Evolutionary conservation across 140 eudicot genomes (phyloP).

Genomic region (Oenanthe javanica): DNA sequence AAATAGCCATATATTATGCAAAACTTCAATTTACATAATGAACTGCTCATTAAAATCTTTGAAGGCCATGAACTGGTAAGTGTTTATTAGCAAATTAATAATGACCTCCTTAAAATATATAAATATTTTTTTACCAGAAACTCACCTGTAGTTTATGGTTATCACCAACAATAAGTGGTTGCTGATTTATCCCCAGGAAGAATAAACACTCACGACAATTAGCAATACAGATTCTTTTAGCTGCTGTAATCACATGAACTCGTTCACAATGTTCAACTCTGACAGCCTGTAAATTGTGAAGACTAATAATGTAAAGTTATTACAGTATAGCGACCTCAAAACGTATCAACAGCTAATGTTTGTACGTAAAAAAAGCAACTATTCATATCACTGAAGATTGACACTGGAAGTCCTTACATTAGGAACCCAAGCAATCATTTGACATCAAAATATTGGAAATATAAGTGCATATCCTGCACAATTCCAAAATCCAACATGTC

Average conservation of each 20-base stretch:
- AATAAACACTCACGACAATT: conserved; percentile 96
- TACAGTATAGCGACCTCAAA: neutral
- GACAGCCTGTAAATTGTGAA: conserved; percentile 56
- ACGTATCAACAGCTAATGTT: neutral
- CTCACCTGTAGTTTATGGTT: conserved; percentile 93
- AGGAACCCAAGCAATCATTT: neutral
- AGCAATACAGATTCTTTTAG: conserved; percentile 86
- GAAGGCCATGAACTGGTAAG: neutral
- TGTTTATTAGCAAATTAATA: neutral
- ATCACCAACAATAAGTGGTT: conserved; percentile 93
- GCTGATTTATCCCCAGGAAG: conserved; percentile 93
- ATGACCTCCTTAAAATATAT: neutral
- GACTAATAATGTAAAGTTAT: neutral
- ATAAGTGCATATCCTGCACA: neutral
- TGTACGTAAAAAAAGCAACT: neutral
- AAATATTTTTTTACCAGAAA: neutral
- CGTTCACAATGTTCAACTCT: conserved; percentile 98
- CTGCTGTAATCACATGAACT: conserved; percentile 83
- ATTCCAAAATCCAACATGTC: neutral
- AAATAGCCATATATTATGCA: neutral
- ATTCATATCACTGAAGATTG: neutral
- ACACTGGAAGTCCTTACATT: neutral
- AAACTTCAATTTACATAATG: neutral
- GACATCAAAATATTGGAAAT: neutral
- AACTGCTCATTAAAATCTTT: neutral